Base-by-base conservation (phyloP, 352 stramenopile species). In the Pythium vanterpoolii region DNA sequence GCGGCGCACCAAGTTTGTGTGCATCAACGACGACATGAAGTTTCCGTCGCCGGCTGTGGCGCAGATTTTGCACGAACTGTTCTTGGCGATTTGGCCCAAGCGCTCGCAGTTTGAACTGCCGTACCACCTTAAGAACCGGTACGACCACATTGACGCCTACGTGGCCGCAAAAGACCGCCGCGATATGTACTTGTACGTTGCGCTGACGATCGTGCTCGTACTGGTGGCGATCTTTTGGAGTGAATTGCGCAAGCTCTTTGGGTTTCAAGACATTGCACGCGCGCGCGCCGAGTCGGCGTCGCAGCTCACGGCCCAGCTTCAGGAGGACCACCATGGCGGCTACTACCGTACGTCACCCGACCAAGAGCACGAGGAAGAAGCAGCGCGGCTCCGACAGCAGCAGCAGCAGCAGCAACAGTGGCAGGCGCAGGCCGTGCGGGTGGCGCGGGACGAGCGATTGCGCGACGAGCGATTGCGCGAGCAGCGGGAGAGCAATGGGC, bases 11-110 rank as follows among this genome's bases (percentile, higher is more conserved):
- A 98, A 98, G 77, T 98, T 98, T 60, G 89, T 98, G 23, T 98
- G 94, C 68, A 93, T 98, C 63, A 98, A 98, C 68, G 95, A 98
- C 77, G 88, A 98, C 73, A 97, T 98, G 84, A 83, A 96, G 60
- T 76, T 82, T 46, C 87, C 91, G 53, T 90, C 89, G n/a, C 63
- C 66, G 18, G 64, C 81, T 7, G 76, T 98, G 23, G 80, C 77
- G 44, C 78, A 93, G 60, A 94, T 94, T 46, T 67, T 98, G 40
- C 79, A 93, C 61, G 88, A 97, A 45, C 90, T 98, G n/a, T 98
- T 97, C 65, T 57, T 95, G 30, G 86, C 90, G 10, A 89, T 98
- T 47, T 98, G 91, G 78, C 94, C 94, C 33, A 85, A 89, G 49
- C 83, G 76, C 14, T 97, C 86, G 43, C 82, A 93, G 57, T 98